phyloP scores from a whole-genome alignment of 768 basidiomycete species.

The Boletus insuetus region DNA sequence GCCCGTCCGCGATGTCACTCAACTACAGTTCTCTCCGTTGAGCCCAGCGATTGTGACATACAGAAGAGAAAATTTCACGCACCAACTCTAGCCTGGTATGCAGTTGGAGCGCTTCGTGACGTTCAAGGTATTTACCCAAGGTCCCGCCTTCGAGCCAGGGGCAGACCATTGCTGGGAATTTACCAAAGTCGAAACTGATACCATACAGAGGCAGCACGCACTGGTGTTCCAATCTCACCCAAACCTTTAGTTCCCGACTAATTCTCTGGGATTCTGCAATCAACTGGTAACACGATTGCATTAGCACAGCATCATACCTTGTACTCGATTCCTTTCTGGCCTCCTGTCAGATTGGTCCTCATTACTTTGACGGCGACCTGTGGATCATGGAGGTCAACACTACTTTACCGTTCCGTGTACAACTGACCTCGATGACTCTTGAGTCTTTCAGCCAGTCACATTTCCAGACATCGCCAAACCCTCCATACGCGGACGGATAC shows the following conservation, averaged over 20 bases:
- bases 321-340: constrained; percentile 4
- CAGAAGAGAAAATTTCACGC: neutral
- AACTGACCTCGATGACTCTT: constrained; percentile 19
- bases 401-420: neutral
- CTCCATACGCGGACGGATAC: constrained; percentile 24
- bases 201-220: constrained; percentile 30
- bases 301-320: constrained; percentile 5
- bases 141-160: constrained; percentile 34
- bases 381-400: neutral
- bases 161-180: constrained; percentile 32
- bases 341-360: constrained; percentile 15
- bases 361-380: constrained; percentile 30
- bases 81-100: constrained; percentile 15
- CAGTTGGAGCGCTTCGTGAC: constrained; percentile 4
- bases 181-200: constrained; percentile 29
- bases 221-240: constrained; percentile 28
- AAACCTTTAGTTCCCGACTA: constrained; percentile 19
- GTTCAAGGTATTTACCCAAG: constrained; percentile 23
- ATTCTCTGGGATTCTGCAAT: constrained; percentile 4
- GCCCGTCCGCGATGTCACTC: constrained; percentile 20
- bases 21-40: constrained; percentile 5
- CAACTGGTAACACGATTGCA: neutral
- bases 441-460: constrained; percentile 21
- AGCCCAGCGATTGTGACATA: neutral
- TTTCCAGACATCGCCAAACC: constrained; percentile 26